These are phyloP conservation scores for Vanrija sp. DNA, from an alignment of 1,284 basidiomycete genomes.

Conservation along the genomic window DNA sequence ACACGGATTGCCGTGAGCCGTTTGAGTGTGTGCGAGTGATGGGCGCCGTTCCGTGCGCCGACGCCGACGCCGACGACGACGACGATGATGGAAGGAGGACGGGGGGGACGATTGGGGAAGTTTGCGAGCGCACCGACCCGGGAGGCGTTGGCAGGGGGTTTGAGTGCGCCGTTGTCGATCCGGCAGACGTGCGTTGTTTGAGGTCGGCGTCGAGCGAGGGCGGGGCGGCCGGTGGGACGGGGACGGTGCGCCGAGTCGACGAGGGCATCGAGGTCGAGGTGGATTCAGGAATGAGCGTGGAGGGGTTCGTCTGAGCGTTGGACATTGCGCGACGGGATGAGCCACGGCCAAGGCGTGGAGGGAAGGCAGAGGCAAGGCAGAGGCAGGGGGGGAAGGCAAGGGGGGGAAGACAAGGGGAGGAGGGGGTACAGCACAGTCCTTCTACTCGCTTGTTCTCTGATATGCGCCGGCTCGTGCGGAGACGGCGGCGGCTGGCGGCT, in stretches of 20 bases:
- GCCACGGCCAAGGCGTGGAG: constrained; percentile 1
- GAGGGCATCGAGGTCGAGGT: too few relatives aligned
- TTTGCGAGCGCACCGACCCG: too few relatives aligned
- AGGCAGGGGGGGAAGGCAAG: neutral
- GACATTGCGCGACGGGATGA: constrained; percentile 11
- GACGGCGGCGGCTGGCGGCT: too few relatives aligned
- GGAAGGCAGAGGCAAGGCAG: neutral
- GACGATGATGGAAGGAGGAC: neutral
- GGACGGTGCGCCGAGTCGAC: constrained; percentile 5
- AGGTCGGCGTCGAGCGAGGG: constrained; percentile 8
- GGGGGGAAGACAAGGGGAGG: neutral
- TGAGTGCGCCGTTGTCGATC: constrained; percentile 4
- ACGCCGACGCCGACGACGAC: neutral
- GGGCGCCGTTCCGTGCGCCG: neutral
- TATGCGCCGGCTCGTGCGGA: too few relatives aligned
- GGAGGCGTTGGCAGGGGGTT: too few relatives aligned
- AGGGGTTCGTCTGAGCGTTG: constrained; percentile 32
- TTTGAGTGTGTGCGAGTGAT: constrained; percentile 1
- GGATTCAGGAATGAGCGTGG: constrained; percentile 12
- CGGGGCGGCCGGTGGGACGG: constrained; percentile 7
- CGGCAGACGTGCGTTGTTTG: constrained; percentile 19
- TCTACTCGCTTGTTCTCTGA: too few relatives aligned
- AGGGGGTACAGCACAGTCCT: neutral
- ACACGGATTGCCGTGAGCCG: constrained; percentile 1
- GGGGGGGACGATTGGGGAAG: neutral